Evolutionary conservation across 352 stramenopile species (phyloP), one percentile per base, ranked within the genome.

Genomic region (Pythium insidiosum): DNA sequence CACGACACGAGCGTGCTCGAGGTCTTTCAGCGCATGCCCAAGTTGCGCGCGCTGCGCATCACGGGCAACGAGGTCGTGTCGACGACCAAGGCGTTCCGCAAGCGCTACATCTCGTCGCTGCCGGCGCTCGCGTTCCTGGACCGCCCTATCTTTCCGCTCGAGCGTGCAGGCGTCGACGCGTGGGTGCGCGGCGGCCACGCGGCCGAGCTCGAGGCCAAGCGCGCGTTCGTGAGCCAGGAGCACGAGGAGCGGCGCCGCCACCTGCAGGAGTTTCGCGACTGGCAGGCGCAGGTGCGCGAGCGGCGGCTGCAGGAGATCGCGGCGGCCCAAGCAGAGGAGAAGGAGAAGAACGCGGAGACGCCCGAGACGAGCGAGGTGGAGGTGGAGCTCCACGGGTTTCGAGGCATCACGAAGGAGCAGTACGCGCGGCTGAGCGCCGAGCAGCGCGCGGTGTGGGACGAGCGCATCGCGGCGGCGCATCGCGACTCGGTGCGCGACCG

Each of bases 51-150:
- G 21, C 41, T 90, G 33, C 63, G 73, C 25, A 80, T 93, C 49
- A 88, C 73, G 5, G 94, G 91, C 22, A 98, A 98, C 56, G 74
- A 84, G 0, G 65, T 96, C 34, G 82, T 97, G 13, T 95, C 84
- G 43, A 76, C 68, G 53, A 97, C 93, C 20, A 84, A 78, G 48
- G 82, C 93, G 48, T 98, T 98, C 55, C 86, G 93, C 38, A 98
- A 97, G 58, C 80, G 78, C 15, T 79, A 96, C 39, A 81, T 98
- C 31, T 76, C 79, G 30, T 63, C 70, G n/a, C 81, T 96, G 39
- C 66, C 66, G 25, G 52, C 73, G 9, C 50, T 98, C 25, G 72
- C 73, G 21, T 97, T 96, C 50, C 69, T 98, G n/a, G 95, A 98
- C 53, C 75, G 93, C 16, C 94, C 95, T 1, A 82, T 98, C 30